Evolutionary conservation across 371 early-diverging fungal species (phyloP), one percentile per base, ranked within the genome.

Genomic region (Basidiobolus meristosporus): DNA sequence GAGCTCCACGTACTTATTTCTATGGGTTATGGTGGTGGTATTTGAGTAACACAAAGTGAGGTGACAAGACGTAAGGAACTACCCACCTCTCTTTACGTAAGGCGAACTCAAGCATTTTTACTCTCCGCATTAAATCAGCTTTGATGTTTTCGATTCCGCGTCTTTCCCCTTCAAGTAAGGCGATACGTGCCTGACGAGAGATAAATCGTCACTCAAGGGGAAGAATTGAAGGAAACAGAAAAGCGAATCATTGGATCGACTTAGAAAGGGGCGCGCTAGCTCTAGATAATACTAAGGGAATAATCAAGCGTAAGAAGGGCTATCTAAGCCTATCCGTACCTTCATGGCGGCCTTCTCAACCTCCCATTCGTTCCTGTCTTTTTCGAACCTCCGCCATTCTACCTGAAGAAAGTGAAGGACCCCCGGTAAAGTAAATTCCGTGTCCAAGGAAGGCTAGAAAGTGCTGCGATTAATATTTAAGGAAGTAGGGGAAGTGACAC

Each of bases 31-130:
- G n/a, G n/a, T n/a, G n/a, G n/a, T n/a, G n/a, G n/a, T n/a, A n/a
- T n/a, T n/a, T n/a, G n/a, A n/a, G n/a, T n/a, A n/a, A n/a, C n/a
- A n/a, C n/a, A n/a, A n/a, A n/a, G n/a, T n/a, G n/a, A n/a, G n/a
- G n/a, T n/a, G n/a, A n/a, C n/a, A n/a, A n/a, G n/a, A n/a, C n/a
- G n/a, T n/a, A n/a, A n/a, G n/a, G 12, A n/a, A n/a, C 17, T 19
- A 14, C 49, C 18, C 56, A 73, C 78, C 79, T 69, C 48, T 82
- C 78, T 51, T 75, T 72, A 37, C 64, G 46, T 46, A 91, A 47
- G 9, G 85, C 80, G 61, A 66, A 83, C 56, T 91, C 89, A 9
- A 91, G 64, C 89, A 91, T 84, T 54, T 83, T 83, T 29, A 86
- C 70, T 31, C 89, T 56, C 48, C 74, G 67, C 58, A 80, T 49